These are phyloP conservation scores for Penicillium sp. DNA, from an alignment of 2,329 filamentous ascomycete species.

Conservation along the genomic window DNA sequence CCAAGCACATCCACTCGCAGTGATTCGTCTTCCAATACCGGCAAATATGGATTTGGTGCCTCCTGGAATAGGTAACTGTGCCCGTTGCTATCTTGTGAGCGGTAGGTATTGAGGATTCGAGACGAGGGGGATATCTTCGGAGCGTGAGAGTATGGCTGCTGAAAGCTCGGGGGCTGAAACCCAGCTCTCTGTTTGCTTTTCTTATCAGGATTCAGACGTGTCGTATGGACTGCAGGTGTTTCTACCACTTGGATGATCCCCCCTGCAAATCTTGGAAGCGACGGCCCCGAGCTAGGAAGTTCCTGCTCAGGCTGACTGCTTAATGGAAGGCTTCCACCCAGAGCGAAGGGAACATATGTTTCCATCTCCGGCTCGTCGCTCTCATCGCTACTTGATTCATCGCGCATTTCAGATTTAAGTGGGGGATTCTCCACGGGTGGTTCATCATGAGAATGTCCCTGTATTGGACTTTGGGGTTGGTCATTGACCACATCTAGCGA, in stretches of 20 bases:
- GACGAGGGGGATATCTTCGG: constrained; percentile 37
- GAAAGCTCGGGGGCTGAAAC: not conserved
- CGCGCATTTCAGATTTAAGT: not conserved
- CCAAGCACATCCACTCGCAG: constrained; percentile 20
- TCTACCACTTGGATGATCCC: constrained; percentile 36
- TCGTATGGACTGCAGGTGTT: constrained; percentile 26
- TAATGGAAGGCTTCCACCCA: constrained; percentile 26
- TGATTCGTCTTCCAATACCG: not conserved
- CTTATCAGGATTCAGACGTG: constrained; percentile 4
- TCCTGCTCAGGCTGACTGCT: constrained; percentile 27
- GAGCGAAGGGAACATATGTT: constrained; percentile 34
- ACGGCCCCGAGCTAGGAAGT: constrained; percentile 23
- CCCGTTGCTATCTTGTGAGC: constrained; percentile 23
- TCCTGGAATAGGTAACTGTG: constrained; percentile 21
- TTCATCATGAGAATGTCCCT: not conserved
- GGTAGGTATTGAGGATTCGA: constrained; percentile 36
- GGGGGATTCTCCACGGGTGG: no score
- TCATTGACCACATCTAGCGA: no score
- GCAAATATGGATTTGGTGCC: constrained; percentile 10
- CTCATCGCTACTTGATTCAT: constrained; percentile 21
- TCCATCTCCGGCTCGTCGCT: constrained; percentile 41
- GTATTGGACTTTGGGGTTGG: not conserved
- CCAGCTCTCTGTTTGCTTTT: not conserved
- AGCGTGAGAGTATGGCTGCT: constrained; percentile 22
- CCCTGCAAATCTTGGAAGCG: constrained; percentile 17